Percentiles rank a stretch among this genome's conserved stretches.
These are phyloP conservation scores for Aspergillus hancockii DNA, from an alignment of 495 filamentous ascomycete species.

Conservation along the genomic window DNA sequence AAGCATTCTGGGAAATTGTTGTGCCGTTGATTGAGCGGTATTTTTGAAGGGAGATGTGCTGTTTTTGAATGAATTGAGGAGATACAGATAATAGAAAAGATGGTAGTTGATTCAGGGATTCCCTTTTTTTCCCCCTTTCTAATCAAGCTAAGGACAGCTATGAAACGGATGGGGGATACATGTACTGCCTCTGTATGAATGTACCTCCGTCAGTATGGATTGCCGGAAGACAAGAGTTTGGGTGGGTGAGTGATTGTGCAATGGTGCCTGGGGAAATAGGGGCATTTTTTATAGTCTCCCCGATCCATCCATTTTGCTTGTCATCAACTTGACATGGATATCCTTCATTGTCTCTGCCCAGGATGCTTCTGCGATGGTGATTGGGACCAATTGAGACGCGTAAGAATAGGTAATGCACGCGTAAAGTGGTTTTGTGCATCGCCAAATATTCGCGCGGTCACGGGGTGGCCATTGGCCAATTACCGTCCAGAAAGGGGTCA, in stretches of 20 bases:
- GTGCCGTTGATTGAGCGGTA: background rate
- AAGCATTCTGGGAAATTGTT: conserved; percentile 26
- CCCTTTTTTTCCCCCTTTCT: background rate
- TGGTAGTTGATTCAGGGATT: background rate
- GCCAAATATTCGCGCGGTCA: conserved; percentile 47
- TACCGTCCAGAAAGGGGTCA: conserved; percentile 7
- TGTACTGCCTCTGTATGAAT: background rate
- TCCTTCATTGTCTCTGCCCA: background rate
- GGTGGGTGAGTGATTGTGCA: background rate
- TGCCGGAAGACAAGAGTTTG: background rate
- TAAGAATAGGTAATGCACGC: conserved; percentile 38
- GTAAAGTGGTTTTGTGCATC: conserved; percentile 34
- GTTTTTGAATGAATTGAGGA: background rate
- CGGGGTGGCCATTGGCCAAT: conserved; percentile 30
- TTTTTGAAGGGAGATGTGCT: background rate
- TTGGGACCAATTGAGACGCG: conserved; percentile 27
- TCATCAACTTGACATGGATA: background rate
- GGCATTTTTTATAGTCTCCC: background rate
- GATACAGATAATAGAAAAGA: background rate
- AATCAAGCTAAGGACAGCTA: background rate
- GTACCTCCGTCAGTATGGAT: background rate
- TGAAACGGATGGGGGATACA: conserved; percentile 1
- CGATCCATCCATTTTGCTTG: background rate
- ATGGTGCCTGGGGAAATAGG: background rate
- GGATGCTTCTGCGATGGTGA: background rate